These are phyloP conservation scores for Dictyostelium firmibasis DNA, from an alignment of 78 protist genomes.

Conservation along the genomic window DNA sequence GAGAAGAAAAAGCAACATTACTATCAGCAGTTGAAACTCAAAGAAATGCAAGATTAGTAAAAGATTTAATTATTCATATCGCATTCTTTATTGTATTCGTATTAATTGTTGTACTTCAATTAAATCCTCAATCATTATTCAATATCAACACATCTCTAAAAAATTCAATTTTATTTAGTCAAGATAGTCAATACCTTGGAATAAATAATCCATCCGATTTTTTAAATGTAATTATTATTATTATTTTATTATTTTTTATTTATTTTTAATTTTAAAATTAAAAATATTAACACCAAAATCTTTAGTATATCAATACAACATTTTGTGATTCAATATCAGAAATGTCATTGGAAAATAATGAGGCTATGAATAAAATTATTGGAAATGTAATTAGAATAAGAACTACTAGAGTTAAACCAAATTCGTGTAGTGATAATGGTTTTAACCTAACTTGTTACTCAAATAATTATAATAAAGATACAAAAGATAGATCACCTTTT, in stretches of 20 bases:
- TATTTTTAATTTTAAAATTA: not conserved
- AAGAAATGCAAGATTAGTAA: constrained; percentile 45
- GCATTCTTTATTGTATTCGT: constrained; percentile 40
- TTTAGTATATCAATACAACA: constrained; percentile 18
- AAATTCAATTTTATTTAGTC: not conserved
- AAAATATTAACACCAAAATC: too few relatives aligned
- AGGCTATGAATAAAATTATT: constrained; percentile 47
- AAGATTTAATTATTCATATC: constrained; percentile 46
- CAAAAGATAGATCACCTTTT: constrained; percentile 13
- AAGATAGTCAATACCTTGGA: not conserved
- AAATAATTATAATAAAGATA: not conserved
- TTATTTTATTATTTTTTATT: not conserved
- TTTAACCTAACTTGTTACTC: constrained; percentile 30
- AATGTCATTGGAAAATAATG: constrained; percentile 11
- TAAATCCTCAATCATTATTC: constrained; percentile 22
- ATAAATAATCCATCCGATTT: not conserved
- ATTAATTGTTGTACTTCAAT: constrained; percentile 16
- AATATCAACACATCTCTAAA: constrained; percentile 21
- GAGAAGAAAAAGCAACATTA: constrained; percentile 59
- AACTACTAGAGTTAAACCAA: constrained; percentile 12
- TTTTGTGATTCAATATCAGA: not conserved
- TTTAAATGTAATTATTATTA: not conserved
- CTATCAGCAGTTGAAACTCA: constrained; percentile 45
- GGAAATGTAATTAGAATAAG: constrained; percentile 34
- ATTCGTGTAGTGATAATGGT: constrained; percentile 16